Conservation (phyloP, 2,329 filamentous ascomycete species). For the Pseudogymnoascus sp. region DNA sequence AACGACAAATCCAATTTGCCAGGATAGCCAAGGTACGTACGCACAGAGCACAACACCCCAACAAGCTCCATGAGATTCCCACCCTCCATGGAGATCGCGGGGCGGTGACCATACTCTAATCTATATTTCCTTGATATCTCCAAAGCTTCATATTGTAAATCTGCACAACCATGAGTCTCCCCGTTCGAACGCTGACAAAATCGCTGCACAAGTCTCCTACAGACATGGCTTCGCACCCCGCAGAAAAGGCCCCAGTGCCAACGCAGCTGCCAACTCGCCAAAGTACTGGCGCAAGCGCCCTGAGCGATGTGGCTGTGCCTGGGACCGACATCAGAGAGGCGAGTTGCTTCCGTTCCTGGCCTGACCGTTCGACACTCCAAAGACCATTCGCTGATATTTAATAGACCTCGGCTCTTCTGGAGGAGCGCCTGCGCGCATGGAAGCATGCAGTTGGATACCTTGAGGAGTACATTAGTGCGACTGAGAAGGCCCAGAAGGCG, state of each 20-base stretch:
- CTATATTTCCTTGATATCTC: neutral
- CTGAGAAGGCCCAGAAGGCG: constrained; percentile 76
- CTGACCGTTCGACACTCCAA: neutral
- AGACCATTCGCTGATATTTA: neutral
- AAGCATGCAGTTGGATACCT: constrained; percentile 89
- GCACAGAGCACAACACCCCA: constrained; percentile 5
- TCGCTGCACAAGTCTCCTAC: neutral
- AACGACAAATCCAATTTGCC: constrained; percentile 2
- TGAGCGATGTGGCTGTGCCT: constrained; percentile 23
- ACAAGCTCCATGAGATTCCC: neutral
- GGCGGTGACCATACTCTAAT: constrained; percentile 4
- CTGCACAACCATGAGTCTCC: neutral
- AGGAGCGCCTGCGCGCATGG: constrained; percentile 86
- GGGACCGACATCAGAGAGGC: constrained; percentile 24
- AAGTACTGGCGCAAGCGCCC: constrained; percentile 17
- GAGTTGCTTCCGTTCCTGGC: constrained; percentile 12
- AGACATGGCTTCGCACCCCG: neutral
- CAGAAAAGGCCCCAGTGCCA: neutral
- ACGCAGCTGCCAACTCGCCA: constrained; percentile 21
- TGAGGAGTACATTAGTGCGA: constrained; percentile 78
- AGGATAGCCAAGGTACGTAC: constrained; percentile 5
- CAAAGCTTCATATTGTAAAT: constrained; percentile 2
- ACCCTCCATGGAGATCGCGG: neutral
- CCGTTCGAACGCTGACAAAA: constrained; percentile 5
- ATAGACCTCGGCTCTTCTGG: constrained; percentile 72